These are phyloP conservation scores for Phyllosticta paracitricarpa DNA, from an alignment of 2,329 filamentous ascomycete species.

Conservation along the genomic window DNA sequence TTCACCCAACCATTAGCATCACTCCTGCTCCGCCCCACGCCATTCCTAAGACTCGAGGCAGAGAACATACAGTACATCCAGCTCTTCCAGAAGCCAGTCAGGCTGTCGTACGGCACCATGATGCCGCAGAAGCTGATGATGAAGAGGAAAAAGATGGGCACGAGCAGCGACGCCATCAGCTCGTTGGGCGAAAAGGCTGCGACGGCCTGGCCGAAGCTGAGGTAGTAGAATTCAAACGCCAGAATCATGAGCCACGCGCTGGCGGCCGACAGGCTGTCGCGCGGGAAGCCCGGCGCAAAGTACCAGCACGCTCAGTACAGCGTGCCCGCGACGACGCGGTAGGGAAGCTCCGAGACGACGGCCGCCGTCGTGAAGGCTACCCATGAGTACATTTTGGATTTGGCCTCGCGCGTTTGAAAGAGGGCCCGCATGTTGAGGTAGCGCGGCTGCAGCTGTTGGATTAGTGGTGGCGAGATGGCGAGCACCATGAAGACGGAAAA, in stretches of 20 bases:
- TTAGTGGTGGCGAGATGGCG: conserved; percentile 62
- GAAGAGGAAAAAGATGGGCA: conserved; percentile 60
- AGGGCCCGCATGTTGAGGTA: conserved; percentile 57
- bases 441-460: conserved; percentile 67
- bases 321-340: conserved; percentile 53
- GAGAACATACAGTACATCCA: conserved; percentile 27
- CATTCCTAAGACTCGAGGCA: no score
- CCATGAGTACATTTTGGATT: conserved; percentile 75
- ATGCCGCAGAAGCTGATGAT: conserved; percentile 67
- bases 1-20: conserved; percentile 26
- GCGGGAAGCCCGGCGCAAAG: conserved; percentile 44
- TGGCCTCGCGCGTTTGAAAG: conserved; percentile 62
- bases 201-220: conserved; percentile 57
- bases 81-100: conserved; percentile 55
- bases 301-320: conserved; percentile 50
- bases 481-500: conserved; percentile 71
- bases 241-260: conserved; percentile 56
- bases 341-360: conserved; percentile 61
- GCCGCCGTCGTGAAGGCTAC: conserved; percentile 56
- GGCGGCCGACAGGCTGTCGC: conserved; percentile 47
- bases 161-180: conserved; percentile 54
- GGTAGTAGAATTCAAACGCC: conserved; percentile 56
- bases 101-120: conserved; percentile 53
- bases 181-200: conserved; percentile 58
- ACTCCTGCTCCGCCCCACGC: no score